Conservation (phyloP, 345 rosid species). For the Citrus maxima region DNA sequence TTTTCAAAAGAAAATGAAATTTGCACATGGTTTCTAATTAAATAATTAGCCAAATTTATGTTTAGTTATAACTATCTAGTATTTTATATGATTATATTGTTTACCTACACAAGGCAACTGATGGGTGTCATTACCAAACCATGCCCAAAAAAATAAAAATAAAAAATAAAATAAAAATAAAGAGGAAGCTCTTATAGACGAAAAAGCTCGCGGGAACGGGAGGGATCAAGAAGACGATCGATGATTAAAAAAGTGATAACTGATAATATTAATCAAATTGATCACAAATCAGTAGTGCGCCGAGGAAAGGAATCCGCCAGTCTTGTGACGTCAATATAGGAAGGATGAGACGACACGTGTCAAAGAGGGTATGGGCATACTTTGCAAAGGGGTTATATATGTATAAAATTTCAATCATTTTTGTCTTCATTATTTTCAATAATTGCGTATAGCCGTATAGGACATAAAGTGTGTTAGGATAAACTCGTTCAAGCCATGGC, state of each 20-base stretch:
- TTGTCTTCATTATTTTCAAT: not conserved
- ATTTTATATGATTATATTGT: not conserved
- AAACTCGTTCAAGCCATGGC: not conserved
- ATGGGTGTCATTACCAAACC: not conserved
- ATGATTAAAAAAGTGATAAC: too few species aligned
- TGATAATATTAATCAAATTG: not conserved
- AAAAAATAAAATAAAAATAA: not conserved
- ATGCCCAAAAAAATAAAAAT: not conserved
- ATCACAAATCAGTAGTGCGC: not conserved
- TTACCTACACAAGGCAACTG: not conserved
- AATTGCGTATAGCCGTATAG: not conserved
- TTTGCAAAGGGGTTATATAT: not conserved
- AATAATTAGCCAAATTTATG: not conserved
- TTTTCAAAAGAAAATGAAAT: not conserved
- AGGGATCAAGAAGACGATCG: not conserved
- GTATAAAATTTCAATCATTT: not conserved
- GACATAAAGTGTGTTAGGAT: not conserved
- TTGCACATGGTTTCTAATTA: not conserved
- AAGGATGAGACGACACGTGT: not conserved
- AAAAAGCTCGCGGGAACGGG: too few species aligned
- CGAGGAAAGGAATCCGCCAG: not conserved
- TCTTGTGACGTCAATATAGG: not conserved
- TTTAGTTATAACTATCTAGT: not conserved
- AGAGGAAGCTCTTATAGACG: not conserved
- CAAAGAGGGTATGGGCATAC: constrained; percentile 11